Percentiles rank a stretch among this genome's conserved stretches.
These are phyloP conservation scores for Aspergillus spinulosporus DNA, from an alignment of 2,329 filamentous ascomycete genomes.

Conservation along the genomic window DNA sequence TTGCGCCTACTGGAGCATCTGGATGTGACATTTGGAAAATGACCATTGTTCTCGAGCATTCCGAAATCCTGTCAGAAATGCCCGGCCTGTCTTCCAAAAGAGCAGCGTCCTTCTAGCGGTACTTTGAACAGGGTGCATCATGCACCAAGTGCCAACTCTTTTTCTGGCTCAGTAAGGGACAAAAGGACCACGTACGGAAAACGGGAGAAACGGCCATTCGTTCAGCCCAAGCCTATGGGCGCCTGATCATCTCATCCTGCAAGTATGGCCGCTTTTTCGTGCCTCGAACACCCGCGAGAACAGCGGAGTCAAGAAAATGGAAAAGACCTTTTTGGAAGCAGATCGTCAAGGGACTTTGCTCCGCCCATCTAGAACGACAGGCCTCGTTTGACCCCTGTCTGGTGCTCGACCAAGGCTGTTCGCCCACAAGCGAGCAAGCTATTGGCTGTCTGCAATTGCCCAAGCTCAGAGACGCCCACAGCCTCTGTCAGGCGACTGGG, in stretches of 20 bases:
- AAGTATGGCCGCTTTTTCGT: slow-evolving; percentile 24
- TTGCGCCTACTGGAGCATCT: slow-evolving; percentile 11
- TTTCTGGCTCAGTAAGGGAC: slow-evolving; percentile 30
- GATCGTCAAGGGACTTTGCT: slow-evolving; percentile 18
- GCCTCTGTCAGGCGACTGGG: slow-evolving; percentile 34
- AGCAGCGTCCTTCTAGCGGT: slow-evolving; percentile 8
- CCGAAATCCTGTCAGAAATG: slow-evolving; percentile 12
- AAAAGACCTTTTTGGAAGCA: slow-evolving; percentile 12
- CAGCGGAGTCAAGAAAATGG: neutral
- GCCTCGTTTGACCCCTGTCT: slow-evolving; percentile 20
- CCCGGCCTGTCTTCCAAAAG: slow-evolving; percentile 4
- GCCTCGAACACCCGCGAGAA: slow-evolving; percentile 24
- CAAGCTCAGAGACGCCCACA: slow-evolving; percentile 31
- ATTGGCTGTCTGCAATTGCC: slow-evolving; percentile 30
- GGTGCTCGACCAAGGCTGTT: slow-evolving; percentile 19
- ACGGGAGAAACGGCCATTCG: slow-evolving; percentile 10
- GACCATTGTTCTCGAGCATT: slow-evolving; percentile 15
- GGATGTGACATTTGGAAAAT: slow-evolving; percentile 18
- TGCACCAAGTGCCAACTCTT: slow-evolving; percentile 18
- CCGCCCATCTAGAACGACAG: slow-evolving; percentile 21
- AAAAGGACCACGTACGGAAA: slow-evolving; percentile 23
- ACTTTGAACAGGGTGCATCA: slow-evolving; percentile 19
- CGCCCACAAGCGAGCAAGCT: slow-evolving; percentile 11
- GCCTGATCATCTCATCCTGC: slow-evolving; percentile 29
- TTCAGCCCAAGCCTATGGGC: slow-evolving; percentile 32